A percentile compares a stretch with the other conserved stretches of the same genome.
phyloP scores from a whole-genome alignment of 495 filamentous ascomycete species.

The Cryomyces minteri region DNA sequence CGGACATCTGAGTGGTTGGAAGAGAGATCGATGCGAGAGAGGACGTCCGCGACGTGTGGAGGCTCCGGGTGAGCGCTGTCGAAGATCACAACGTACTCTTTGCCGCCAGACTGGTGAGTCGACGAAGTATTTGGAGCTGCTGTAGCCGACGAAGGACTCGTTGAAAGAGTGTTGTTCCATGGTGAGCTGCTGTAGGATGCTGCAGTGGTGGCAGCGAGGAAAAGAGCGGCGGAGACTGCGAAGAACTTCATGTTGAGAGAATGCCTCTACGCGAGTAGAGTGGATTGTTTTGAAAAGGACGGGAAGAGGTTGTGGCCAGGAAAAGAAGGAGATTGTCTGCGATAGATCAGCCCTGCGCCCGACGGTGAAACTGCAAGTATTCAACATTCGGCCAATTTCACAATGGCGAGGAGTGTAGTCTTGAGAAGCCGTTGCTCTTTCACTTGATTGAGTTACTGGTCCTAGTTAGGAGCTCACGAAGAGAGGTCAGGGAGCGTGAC shows the following conservation, averaged over 20 bases:
- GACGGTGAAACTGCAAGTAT: no score
- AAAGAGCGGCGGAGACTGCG: neutral
- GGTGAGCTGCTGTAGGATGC: neutral
- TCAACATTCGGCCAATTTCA: no score
- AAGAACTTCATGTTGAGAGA: neutral
- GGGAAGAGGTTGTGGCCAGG: neutral
- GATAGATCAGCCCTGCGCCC: no score
- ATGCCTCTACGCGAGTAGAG: neutral
- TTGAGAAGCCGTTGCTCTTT: no score
- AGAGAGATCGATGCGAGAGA: conserved; percentile 11
- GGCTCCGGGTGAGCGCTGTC: conserved; percentile 7
- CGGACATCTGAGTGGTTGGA: conserved; percentile 13
- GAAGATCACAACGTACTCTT: conserved; percentile 23
- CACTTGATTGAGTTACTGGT: no score
- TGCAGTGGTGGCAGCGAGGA: neutral
- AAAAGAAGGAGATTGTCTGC: no score
- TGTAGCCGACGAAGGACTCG: neutral
- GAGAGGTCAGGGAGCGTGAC: no score
- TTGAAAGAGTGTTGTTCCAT: neutral
- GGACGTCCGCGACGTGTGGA: conserved; percentile 13
- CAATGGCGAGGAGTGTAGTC: no score
- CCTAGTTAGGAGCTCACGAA: no score
- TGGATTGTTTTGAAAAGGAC: neutral
- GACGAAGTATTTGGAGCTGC: neutral
- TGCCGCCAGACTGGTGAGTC: conserved; percentile 12